Percentiles rank a stretch among this genome's conserved stretches.
phyloP scores from a whole-genome alignment of 768 basidiomycete species.

The Vararia minispora region DNA sequence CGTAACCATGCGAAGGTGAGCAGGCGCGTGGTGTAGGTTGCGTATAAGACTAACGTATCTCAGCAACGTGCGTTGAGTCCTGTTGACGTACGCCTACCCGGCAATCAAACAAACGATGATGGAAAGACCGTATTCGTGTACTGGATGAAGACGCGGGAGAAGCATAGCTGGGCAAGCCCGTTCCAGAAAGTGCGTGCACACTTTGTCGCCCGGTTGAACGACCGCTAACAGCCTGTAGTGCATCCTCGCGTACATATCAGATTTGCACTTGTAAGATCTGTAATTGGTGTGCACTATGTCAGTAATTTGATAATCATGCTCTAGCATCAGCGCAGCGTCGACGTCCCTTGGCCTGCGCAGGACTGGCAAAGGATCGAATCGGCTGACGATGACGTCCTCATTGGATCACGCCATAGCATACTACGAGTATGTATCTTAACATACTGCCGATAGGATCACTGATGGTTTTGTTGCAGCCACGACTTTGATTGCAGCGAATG shows the following conservation, averaged over 20 bases:
- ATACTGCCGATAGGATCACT: neutral
- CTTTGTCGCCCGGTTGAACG: neutral
- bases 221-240: slow-evolving; percentile 31
- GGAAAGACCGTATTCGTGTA: slow-evolving; percentile 49
- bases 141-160: slow-evolving; percentile 71
- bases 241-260: slow-evolving; percentile 71
- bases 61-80: slow-evolving; percentile 67
- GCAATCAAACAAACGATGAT: slow-evolving; percentile 28
- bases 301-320: slow-evolving; percentile 6
- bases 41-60: slow-evolving; percentile 2
- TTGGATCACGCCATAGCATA: slow-evolving; percentile 76
- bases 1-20: slow-evolving; percentile 20
- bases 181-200: slow-evolving; percentile 56
- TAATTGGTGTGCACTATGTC: neutral
- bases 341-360: slow-evolving; percentile 39
- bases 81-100: slow-evolving; percentile 50
- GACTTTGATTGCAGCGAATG: slow-evolving; percentile 72
- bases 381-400: slow-evolving; percentile 57
- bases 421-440: slow-evolving; percentile 44
- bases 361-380: slow-evolving; percentile 33
- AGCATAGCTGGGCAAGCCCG: slow-evolving; percentile 52
- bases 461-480: slow-evolving; percentile 32
- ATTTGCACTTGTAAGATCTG: slow-evolving; percentile 57
- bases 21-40: neutral
- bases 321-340: slow-evolving; percentile 45